Evolutionary conservation across 768 basidiomycete species (phyloP), one percentile per base, ranked within the genome.

Genomic region (Podaxis sp.): DNA sequence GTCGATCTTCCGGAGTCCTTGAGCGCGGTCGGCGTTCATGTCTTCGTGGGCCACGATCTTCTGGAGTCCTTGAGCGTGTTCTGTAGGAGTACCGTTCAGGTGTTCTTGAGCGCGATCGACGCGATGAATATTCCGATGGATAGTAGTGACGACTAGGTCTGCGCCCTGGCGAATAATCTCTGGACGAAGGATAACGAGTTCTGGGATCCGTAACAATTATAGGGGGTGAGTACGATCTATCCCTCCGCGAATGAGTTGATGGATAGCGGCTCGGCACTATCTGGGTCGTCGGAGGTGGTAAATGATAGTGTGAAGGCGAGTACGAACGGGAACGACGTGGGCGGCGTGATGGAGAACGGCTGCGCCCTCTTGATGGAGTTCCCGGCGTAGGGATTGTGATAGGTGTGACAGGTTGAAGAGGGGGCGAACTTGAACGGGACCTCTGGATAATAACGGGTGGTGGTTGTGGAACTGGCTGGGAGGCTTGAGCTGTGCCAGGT

Each of bases 271-370:
- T 61, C 21, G 60, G 50, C 6, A 51, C 50, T 7, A 59, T 59
- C 25, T 64, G 58, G 21, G 42, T 47, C 27, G 38, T 11, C 42
- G 35, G 38, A 5, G 54, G 62, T 7, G 48, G 35, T 9, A 54
- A 57, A 27, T 56, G 66, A 16, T 61, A 57, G 16, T 54, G 67
- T 18, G 64, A 61, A 50, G 51, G 62, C 5, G 63, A 67, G 40
- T 58, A 59, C 27, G 59, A 61, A 55, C 60, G 64, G 7, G 25
- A 38, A 10, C 36, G 62, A 28, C 50, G 57, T 50, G 32, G 59
- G 46, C n/a, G 35, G 25, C 9, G 42, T 18, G 48, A 48, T 14
- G 27, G 57, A 35, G 62, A 59, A 7, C 46, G 57, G 37, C 44
- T 55, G 23, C 37, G 55, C 0, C 25, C 46, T 18, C 57, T 55